A percentile compares a stretch with the other conserved stretches of the same genome.
Evolutionary conservation across 352 stramenopile species (phyloP).

Genomic region (Phytophthora cajani): DNA sequence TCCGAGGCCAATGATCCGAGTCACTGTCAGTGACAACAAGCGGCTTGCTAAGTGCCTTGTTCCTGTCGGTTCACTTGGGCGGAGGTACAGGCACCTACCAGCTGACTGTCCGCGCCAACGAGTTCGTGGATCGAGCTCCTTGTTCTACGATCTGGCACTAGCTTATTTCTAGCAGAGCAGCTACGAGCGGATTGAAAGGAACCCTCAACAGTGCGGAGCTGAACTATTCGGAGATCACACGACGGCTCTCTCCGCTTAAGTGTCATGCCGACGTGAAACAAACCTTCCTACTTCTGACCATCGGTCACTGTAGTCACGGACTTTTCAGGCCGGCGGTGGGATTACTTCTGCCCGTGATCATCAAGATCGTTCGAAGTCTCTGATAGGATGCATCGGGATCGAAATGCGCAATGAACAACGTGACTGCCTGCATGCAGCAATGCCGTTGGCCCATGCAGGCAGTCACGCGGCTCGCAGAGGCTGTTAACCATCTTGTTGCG

Average conservation of each 20-base stretch:
- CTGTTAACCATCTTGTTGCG: no score
- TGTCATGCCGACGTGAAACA: neutral
- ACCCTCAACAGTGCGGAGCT: neutral
- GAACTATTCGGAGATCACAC: conserved; percentile 10
- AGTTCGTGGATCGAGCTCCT: conserved; percentile 12
- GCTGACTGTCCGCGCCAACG: neutral
- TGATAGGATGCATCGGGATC: neutral
- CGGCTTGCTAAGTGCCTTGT: conserved; percentile 17
- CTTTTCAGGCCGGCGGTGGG: neutral
- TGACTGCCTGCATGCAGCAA: neutral
- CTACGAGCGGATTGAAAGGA: neutral
- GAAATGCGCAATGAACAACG: neutral
- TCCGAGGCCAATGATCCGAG: neutral
- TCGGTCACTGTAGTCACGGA: neutral
- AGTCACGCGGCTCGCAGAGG: no score
- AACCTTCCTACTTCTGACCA: neutral
- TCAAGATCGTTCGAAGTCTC: neutral
- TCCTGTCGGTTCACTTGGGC: conserved; percentile 4
- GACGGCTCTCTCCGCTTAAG: conserved; percentile 20
- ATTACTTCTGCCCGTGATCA: conserved; percentile 20
- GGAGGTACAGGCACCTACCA: neutral
- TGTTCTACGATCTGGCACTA: conserved; percentile 5
- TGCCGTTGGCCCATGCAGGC: no score
- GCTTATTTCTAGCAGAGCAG: neutral
- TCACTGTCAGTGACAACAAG: conserved; percentile 6